Percentiles rank a stretch among this genome's conserved stretches.
Evolutionary conservation across 768 basidiomycete genomes (phyloP).

Genomic region (Leccinum barrowsii): DNA sequence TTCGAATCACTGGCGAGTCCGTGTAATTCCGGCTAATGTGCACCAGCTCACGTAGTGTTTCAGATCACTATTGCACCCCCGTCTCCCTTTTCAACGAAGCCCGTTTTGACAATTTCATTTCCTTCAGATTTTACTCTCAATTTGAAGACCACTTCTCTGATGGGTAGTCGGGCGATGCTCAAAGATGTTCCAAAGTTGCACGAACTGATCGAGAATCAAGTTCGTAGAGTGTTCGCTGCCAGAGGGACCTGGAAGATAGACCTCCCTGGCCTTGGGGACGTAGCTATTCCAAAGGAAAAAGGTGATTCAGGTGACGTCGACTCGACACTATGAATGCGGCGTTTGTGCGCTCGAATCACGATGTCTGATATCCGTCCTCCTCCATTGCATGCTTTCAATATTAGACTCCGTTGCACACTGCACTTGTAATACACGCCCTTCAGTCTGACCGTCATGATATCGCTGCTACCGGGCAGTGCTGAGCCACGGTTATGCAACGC

Average conservation of each 20-base stretch:
- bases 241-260: conserved; percentile 64
- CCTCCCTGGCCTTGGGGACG: conserved; percentile 58
- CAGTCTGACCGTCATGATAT: neutral
- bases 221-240: conserved; percentile 59
- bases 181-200: conserved; percentile 97
- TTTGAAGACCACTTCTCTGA: conserved; percentile 83
- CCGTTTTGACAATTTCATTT: conserved; percentile 68
- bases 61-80: conserved; percentile 69
- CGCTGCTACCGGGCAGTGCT: neutral
- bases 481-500: neutral
- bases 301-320: conserved; percentile 22
- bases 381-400: neutral
- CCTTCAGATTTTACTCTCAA: conserved; percentile 85
- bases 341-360: neutral
- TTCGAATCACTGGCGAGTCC: conserved; percentile 63
- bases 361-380: neutral
- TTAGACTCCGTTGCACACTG: conserved; percentile 7
- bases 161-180: conserved; percentile 96
- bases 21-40: neutral
- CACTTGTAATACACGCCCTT: neutral
- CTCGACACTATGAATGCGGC: neutral
- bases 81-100: conserved; percentile 45
- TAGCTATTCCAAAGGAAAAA: conserved; percentile 23
- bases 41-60: conserved; percentile 2
- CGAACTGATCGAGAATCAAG: conserved; percentile 86